phyloP scores from a whole-genome alignment of 148 eudicot genomes.

The Gaultheria prostrata region DNA sequence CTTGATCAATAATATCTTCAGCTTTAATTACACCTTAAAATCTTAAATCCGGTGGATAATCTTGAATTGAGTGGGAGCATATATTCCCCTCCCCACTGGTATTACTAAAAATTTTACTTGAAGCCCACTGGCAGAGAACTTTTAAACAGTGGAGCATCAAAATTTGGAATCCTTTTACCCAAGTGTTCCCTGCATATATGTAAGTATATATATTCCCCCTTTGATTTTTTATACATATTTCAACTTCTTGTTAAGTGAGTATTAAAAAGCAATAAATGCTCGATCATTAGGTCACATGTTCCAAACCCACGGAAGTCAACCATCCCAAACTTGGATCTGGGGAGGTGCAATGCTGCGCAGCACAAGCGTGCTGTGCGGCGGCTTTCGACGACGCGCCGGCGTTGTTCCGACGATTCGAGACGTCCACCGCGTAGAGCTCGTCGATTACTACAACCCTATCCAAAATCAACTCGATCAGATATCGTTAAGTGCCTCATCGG shows the following conservation, averaged over 20 bases:
- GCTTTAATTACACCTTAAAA: not conserved
- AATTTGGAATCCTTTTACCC: not conserved
- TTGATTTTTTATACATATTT: not conserved
- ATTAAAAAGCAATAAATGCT: no score
- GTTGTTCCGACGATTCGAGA: no score
- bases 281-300: no score
- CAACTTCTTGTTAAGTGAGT: not conserved
- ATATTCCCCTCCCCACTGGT: constrained; percentile 7
- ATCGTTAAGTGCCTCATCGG: no score
- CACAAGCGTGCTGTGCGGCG: no score
- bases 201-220: not conserved
- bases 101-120: not conserved
- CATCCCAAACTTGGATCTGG: no score
- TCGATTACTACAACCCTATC: no score
- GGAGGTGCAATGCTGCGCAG: no score
- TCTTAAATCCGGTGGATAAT: not conserved
- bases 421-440: no score
- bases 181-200: constrained; percentile 4
- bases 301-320: no score
- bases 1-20: not conserved
- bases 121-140: constrained; percentile 6
- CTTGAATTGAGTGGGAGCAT: constrained; percentile 7
- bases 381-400: no score
- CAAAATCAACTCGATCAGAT: no score
- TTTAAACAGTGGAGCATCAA: constrained; percentile 6